Percentiles rank a stretch among this genome's conserved stretches.
These are phyloP conservation scores for Heliosperma pusillum DNA, from an alignment of 148 eudicot genomes.

Conservation along the genomic window DNA sequence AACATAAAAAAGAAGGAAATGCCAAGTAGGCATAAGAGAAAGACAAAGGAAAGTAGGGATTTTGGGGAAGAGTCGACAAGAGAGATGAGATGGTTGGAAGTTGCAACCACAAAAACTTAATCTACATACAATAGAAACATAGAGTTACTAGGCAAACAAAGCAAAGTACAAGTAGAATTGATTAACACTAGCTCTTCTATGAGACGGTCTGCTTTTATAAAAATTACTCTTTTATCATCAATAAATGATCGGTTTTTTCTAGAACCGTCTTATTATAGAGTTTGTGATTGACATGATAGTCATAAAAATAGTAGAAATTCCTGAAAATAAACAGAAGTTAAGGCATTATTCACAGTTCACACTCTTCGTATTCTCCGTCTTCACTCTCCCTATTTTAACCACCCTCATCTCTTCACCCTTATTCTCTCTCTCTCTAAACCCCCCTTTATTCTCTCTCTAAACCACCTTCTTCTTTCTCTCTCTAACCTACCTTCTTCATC, in stretches of 20 bases:
- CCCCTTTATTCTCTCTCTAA: neutral
- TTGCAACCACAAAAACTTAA: neutral
- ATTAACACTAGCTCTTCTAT: too few species aligned
- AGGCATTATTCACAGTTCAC: slow-evolving; percentile 29
- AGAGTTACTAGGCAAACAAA: too few species aligned
- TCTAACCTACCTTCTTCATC: neutral
- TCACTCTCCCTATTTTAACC: slow-evolving; percentile 26
- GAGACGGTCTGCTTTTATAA: too few species aligned
- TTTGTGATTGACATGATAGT: too few species aligned
- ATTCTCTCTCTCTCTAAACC: neutral
- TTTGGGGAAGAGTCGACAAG: neutral
- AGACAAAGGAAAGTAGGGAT: neutral
- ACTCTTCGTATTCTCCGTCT: slow-evolving; percentile 45
- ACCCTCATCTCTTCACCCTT: neutral
- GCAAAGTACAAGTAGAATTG: too few species aligned
- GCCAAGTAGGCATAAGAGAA: neutral
- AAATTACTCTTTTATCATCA: too few species aligned
- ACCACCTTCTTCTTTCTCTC: neutral
- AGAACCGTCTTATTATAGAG: too few species aligned
- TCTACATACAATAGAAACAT: neutral
- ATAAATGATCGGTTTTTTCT: too few species aligned
- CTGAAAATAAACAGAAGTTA: neutral
- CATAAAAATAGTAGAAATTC: neutral
- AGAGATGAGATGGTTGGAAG: neutral
- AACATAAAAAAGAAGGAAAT: neutral